Percentiles rank a stretch among this genome's conserved stretches.
phyloP scores from a whole-genome alignment of 371 early-diverging fungal species.

The Fennellomyces sp. region DNA sequence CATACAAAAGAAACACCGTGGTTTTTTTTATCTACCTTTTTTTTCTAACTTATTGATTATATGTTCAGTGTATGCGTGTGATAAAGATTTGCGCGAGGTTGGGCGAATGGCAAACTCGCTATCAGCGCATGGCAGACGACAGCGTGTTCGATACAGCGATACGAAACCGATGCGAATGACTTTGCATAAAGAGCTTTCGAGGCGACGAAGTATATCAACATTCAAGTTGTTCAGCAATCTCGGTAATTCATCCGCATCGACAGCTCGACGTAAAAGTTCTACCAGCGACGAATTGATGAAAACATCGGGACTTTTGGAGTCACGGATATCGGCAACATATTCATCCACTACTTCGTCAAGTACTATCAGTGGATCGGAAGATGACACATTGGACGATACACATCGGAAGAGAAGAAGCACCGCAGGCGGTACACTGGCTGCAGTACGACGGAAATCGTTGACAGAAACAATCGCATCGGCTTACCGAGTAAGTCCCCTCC shows the following conservation, averaged over 20 bases:
- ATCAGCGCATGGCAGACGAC: neutral
- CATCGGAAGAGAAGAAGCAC: conserved; percentile 1
- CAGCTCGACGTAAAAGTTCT: conserved; percentile 4
- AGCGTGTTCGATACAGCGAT: neutral
- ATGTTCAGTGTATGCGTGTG: conserved; percentile 10
- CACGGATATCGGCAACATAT: conserved; percentile 6
- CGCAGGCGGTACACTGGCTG: neutral
- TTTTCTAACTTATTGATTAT: neutral
- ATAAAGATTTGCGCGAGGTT: conserved; percentile 15
- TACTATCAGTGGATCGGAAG: neutral
- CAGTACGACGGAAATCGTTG: conserved; percentile 5
- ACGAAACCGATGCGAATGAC: conserved; percentile 1
- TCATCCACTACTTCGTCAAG: neutral
- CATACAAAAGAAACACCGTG: neutral
- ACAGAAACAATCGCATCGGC: conserved; percentile 7
- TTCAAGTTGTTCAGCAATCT: conserved; percentile 13
- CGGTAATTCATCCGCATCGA: conserved; percentile 1
- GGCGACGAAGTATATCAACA: conserved; percentile 11
- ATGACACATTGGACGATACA: neutral
- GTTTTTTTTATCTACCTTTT: neutral
- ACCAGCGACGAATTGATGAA: neutral
- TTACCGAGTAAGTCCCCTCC: neutral
- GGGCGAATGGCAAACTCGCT: conserved; percentile 13
- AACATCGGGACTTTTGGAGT: conserved; percentile 2
- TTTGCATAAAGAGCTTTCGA: conserved; percentile 9